Base-by-base conservation (phyloP, 768 basidiomycete genomes). In the Cytidiella melzeri region DNA sequence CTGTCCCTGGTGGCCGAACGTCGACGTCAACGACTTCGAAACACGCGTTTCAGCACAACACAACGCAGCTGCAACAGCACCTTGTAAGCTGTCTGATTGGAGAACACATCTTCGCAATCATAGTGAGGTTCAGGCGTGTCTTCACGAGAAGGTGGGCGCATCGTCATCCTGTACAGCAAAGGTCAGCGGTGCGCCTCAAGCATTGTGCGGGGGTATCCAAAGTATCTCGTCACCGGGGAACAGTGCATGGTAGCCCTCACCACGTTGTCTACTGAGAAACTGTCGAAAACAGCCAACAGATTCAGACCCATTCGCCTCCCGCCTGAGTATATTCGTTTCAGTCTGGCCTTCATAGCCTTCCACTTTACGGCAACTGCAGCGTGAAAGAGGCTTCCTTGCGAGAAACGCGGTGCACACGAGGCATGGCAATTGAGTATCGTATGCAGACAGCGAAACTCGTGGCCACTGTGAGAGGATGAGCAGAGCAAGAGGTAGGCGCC, bases 91-190 rank as follows among this genome's bases (percentile, higher is more conserved):
- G 41, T 47, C n/a, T 47, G 37, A 47, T 36, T 39, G 46, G 45
- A 12, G 21, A 18, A 25, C 21, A 20, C 7, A 23, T 26, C 46
- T 39, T 25, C 45, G 38, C 47, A 15, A 48, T 41, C 47, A 48
- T 48, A 34, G 40, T 40, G 47, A 41, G 47, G 47, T 28, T 19
- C 18, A 24, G 27, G 47, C 47, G 47, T 48, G 47, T 41, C 38
- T 34, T 7, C 30, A 34, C 30, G 30, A 34, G 30, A 34, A 34
- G 9, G 7, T 34, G 30, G 30, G 15, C 9, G 30, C 30, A 15
- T 34, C 30, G 15, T 34, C 30, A 15, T 34, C 9, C 30, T 34
- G 30, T n/a, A n/a, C n/a, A n/a, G n/a, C n/a, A n/a, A n/a, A n/a
- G n/a, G n/a, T n/a, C n/a, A n/a, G n/a, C 30, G 15, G 15, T 15